phyloP scores from a whole-genome alignment of 345 rosid species.

The Eucalyptus pauciflora region DNA sequence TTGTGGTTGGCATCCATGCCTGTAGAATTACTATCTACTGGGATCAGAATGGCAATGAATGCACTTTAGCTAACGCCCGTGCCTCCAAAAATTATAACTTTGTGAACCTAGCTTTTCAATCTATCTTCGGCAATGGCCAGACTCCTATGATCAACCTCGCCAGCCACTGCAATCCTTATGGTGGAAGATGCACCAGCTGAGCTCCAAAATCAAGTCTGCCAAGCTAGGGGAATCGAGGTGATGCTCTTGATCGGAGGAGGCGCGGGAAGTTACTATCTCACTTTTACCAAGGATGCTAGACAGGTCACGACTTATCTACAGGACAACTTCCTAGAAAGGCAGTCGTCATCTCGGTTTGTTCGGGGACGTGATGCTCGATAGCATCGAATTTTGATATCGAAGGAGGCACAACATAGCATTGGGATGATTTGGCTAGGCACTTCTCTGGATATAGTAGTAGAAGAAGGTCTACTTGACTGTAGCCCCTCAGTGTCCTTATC shows the following conservation, averaged over 20 bases:
- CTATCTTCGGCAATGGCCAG: background rate
- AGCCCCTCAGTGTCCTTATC: slow-evolving; percentile 9
- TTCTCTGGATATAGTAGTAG: background rate
- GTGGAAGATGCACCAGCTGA: background rate
- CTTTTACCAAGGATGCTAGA: background rate
- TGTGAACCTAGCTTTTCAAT: no score
- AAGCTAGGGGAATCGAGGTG: background rate
- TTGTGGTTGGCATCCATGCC: no score
- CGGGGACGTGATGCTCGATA: background rate
- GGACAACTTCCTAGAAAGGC: slow-evolving; percentile 10
- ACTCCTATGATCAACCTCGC: slow-evolving; percentile 13
- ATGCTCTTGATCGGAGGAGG: slow-evolving; percentile 4
- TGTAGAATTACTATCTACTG: no score
- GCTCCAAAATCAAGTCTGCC: slow-evolving; percentile 7
- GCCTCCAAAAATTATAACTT: no score
- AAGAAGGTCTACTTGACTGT: slow-evolving; percentile 6
- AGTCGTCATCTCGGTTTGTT: background rate
- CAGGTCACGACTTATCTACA: background rate
- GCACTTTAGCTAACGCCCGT: no score
- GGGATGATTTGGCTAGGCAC: slow-evolving; percentile 1
- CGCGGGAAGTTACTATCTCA: background rate
- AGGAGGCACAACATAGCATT: slow-evolving; percentile 1
- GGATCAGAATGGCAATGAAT: no score
- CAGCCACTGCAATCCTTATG: background rate
- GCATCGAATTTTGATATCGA: slow-evolving; percentile 1